A percentile compares a stretch with the other conserved stretches of the same genome.
These are phyloP conservation scores for Talaromyces wortmannii DNA, from an alignment of 495 filamentous ascomycete species.

Conservation along the genomic window DNA sequence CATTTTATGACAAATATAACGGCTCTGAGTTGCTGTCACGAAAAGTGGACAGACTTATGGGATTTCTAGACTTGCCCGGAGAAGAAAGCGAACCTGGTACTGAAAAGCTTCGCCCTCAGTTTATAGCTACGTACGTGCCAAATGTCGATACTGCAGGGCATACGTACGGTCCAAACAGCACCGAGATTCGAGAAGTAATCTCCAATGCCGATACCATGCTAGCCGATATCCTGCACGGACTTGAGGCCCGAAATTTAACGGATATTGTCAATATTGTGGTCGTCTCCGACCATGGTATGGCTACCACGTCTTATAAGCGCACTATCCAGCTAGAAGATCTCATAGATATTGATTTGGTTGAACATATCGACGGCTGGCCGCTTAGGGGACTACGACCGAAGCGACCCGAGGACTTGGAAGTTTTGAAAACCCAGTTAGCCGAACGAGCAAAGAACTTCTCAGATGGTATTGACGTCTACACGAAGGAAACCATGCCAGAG, in stretches of 20 bases:
- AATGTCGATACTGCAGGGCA: conserved; percentile 85
- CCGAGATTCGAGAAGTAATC: conserved; percentile 74
- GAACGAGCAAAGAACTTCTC: conserved; percentile 43
- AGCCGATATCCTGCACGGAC: conserved; percentile 61
- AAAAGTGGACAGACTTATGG: conserved; percentile 73
- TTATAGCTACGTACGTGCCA: conserved; percentile 92
- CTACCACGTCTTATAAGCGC: conserved; percentile 74
- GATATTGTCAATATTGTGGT: conserved; percentile 90
- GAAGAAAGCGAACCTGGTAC: conserved; percentile 36
- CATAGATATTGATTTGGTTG: conserved; percentile 64
- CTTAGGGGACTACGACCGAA: conserved; percentile 81
- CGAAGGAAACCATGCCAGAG: conserved; percentile 79
- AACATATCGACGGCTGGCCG: conserved; percentile 92
- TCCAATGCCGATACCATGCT: conserved; percentile 73
- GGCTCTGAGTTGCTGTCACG: conserved; percentile 60
- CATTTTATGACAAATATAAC: conserved; percentile 78
- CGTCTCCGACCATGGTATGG: conserved; percentile 99
- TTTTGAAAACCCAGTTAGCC: conserved; percentile 24
- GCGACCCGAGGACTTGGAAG: conserved; percentile 47
- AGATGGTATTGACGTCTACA: conserved; percentile 74
- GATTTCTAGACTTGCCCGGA: conserved; percentile 76
- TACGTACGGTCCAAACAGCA: conserved; percentile 86
- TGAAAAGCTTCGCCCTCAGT: conserved; percentile 57
- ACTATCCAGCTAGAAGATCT: conserved; percentile 91
- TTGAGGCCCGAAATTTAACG: conserved; percentile 78